Evolutionary conservation across 805 yeast genomes (phyloP), one percentile per base, ranked within the genome.

Genomic region (Debaryomyces maramus): DNA sequence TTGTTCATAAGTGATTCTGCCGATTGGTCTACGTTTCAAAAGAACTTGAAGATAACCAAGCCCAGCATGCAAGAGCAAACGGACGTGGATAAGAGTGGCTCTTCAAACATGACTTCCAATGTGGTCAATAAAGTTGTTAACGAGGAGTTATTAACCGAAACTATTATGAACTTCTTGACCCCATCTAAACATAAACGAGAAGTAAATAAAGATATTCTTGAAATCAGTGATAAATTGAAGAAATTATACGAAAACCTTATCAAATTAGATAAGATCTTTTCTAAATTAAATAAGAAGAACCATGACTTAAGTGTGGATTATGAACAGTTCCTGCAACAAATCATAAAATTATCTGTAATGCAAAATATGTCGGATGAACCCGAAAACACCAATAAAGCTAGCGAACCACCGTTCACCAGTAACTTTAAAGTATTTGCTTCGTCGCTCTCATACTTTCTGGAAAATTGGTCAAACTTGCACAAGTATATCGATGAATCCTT

Each of bases 91-190:
- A 48, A 46, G 11, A 50, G 38, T 18, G 51, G 45, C 4, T 30
- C 18, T 9, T 42, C 54, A 5, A 52, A 56, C 3, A 46, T 54
- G 41, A 36, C 55, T 29, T 23, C 33, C 20, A 58, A 20, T 52
- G 56, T 44, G 58, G 75, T 62, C 31, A 72, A 53, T 40, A 64
- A 59, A 43, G 70, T 64, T 4, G 78, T 76, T 19, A 76, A 78
- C 31, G 77, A 79, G 45, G 99, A 93, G 36, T 81, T 87, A 10
- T 74, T 91, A n/a, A 82, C 96, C 0, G 99, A 91, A 56, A 83
- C 86, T 3, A 81, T 93, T 31, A 85, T 91, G 84, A 91, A 91
- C 56, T 95, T 95, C n/a, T 88, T 91, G 55, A 84, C 91, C 40
- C 83, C 87, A 35, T 60, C 72, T 11, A 70, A 70, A 49, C 77